Evolutionary conservation across 345 rosid species (phyloP), one percentile per base, ranked within the genome.

Genomic region (Nasturtium officinale): DNA sequence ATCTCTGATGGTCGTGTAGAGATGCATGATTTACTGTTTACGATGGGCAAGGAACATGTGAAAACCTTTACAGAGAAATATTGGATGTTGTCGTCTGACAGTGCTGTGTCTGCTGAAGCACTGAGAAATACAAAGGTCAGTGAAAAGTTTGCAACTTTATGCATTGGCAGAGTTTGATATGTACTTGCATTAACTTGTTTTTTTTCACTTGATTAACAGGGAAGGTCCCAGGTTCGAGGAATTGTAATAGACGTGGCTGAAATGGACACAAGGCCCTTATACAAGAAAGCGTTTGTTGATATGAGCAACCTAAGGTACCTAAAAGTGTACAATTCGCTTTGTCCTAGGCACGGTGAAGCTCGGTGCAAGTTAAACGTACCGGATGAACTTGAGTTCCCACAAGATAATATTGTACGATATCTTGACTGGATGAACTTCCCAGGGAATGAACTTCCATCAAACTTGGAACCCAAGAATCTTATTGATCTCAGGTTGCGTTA

Each of bases 221-320:
- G 69, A 37, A 55, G n/a, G 7, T 12, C 67, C 10, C 13, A 20
- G 18, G 51, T 78, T 11, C 40, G 79, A 51, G 81, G 81, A 1
- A 52, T 80, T 26, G 2, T 26, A 16, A 0, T 83, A 21, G 60
- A 80, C 58, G 28, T 59, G 60, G 57, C 80, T 1, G 28, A 56
- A 38, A 63, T 68, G 30, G 25, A 5, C 1, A 45, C 62, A 21
- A 3, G 6, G 9, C 25, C 46, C 0, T 42, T 81, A 38, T 2
- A 20, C 4, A 25, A 25, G 10, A 1, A 26, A 8, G 50, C 35
- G 0, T 78, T 81, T 29, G 2, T n/a, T 3, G 67, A 30, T 26
- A 81, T 81, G 84, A 15, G 1, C 2, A 71, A 21, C 72, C 76
- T 78, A 13, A 57, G 57, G 42, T 60, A 75, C n/a, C 59, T 81